Evolutionary conservation across 2,329 filamentous ascomycete species (phyloP).

Genomic region (Biscogniauxia mediterranea): DNA sequence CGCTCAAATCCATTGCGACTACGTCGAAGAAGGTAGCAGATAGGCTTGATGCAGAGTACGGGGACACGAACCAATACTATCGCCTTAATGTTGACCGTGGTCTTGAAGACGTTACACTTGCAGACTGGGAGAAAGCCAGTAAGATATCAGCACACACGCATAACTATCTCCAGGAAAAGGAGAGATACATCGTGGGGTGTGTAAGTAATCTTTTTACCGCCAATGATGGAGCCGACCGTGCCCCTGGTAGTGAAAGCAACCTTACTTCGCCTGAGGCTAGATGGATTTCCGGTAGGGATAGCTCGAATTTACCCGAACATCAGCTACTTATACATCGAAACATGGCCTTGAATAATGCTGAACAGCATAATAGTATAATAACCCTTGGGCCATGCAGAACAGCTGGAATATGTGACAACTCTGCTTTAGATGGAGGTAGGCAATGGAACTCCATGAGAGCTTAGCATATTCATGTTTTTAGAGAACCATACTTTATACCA

Average conservation of each 20-base stretch:
- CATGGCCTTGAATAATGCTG: neutral
- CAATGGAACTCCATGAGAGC: neutral
- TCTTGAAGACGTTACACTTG: slow-evolving; percentile 24
- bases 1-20: slow-evolving; percentile 21
- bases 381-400: neutral
- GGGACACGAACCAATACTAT: slow-evolving; percentile 20
- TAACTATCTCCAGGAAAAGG: slow-evolving; percentile 7
- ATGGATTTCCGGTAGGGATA: neutral
- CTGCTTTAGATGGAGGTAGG: neutral
- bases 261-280: neutral
- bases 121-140: slow-evolving; percentile 26
- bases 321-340: neutral
- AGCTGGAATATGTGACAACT: neutral
- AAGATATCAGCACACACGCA: slow-evolving; percentile 10
- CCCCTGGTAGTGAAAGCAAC: neutral
- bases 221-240: neutral
- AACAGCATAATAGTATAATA: neutral
- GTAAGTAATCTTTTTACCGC: neutral
- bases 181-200: neutral
- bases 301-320: neutral
- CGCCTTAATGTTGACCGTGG: slow-evolving; percentile 31
- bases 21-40: slow-evolving; percentile 21
- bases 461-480: no score
- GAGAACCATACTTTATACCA: no score
- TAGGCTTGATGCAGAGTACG: slow-evolving; percentile 14